Evolutionary conservation across 2,329 filamentous ascomycete species (phyloP).

Genomic region (Colletotrichum brevisporum): DNA sequence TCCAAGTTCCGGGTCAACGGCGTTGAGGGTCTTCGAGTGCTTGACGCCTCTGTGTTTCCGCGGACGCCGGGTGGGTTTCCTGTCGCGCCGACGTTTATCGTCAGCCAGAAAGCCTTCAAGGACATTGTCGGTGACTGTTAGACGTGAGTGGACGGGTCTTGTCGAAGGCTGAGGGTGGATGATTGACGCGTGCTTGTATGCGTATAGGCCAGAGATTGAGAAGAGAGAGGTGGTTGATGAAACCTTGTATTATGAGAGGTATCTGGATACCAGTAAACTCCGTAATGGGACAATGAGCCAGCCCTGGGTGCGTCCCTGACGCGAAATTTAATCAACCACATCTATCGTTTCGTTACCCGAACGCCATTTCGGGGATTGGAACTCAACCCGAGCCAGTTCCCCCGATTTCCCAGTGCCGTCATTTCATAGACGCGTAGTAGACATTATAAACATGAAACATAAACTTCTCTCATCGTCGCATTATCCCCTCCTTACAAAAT

Average conservation of each 20-base stretch:
- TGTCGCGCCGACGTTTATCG: slow-evolving; percentile 17
- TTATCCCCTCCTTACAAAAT: too few species aligned
- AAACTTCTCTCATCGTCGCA: background rate
- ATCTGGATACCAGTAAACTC: slow-evolving; percentile 14
- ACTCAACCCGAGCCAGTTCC: slow-evolving; percentile 1
- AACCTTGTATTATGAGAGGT: background rate
- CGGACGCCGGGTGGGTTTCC: slow-evolving; percentile 12
- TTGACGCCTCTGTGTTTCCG: slow-evolving; percentile 72
- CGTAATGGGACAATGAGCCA: background rate
- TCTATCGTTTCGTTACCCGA: background rate
- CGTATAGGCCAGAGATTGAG: too few species aligned
- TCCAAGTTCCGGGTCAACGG: slow-evolving; percentile 67
- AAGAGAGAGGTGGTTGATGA: background rate
- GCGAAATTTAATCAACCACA: background rate
- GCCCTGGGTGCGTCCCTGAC: background rate
- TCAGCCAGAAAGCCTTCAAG: slow-evolving; percentile 22
- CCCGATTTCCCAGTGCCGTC: background rate
- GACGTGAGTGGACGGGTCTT: background rate
- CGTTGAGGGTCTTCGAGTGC: slow-evolving; percentile 68
- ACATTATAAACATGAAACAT: slow-evolving; percentile 26
- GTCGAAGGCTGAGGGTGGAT: background rate
- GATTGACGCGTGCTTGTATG: background rate
- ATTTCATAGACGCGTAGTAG: slow-evolving; percentile 26
- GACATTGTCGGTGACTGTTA: slow-evolving; percentile 13
- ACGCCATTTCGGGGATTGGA: slow-evolving; percentile 10